phyloP scores from a whole-genome alignment of 2,329 filamentous ascomycete species.

The Torrubiella hemipterigena region DNA sequence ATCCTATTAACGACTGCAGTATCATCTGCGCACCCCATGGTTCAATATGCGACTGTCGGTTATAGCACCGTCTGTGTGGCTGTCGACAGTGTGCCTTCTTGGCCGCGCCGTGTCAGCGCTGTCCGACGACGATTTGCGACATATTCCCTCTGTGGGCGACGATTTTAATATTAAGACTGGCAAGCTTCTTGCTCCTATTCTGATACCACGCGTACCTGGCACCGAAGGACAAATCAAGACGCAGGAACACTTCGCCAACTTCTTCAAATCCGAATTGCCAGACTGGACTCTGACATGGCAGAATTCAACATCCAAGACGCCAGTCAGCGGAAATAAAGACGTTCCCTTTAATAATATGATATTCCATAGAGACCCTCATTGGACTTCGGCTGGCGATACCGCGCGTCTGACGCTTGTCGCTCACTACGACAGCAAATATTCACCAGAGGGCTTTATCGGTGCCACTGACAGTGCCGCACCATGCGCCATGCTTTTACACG shows the following conservation, averaged over 20 bases:
- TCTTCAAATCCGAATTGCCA: constrained; percentile 65
- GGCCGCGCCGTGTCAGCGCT: constrained; percentile 36
- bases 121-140: constrained; percentile 61
- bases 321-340: constrained; percentile 54
- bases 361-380: constrained; percentile 78
- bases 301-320: constrained; percentile 80
- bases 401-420: constrained; percentile 77
- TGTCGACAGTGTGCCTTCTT: constrained; percentile 8
- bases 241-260: constrained; percentile 72
- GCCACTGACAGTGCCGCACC: constrained; percentile 90
- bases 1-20: too few relatives aligned
- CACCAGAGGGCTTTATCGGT: constrained; percentile 78
- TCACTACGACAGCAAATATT: constrained; percentile 81
- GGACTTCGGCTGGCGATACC: constrained; percentile 61
- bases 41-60: too few relatives aligned
- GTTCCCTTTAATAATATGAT: constrained; percentile 84
- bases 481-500: constrained; percentile 86
- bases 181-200: constrained; percentile 69
- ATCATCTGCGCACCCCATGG: too few relatives aligned
- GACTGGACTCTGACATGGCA: constrained; percentile 74
- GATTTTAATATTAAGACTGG: constrained; percentile 73
- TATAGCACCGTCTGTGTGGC: too few relatives aligned
- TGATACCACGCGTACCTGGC: constrained; percentile 80
- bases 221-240: constrained; percentile 62
- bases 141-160: constrained; percentile 57